These are phyloP conservation scores for Apiosordaria backusii DNA, from an alignment of 495 filamentous ascomycete species.

Conservation along the genomic window DNA sequence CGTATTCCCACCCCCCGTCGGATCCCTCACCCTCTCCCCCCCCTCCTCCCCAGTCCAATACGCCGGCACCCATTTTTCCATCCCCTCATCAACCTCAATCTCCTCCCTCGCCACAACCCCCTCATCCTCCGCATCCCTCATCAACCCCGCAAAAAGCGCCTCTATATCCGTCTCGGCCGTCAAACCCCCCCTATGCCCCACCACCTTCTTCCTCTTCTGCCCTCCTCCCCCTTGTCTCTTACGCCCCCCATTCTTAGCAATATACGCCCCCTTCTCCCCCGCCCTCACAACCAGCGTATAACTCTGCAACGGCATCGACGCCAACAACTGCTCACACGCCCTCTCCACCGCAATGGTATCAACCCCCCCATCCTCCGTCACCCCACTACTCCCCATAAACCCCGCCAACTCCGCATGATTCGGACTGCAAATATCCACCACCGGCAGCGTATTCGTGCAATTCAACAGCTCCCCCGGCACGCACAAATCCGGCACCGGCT, in stretches of 20 bases:
- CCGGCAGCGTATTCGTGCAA: slow-evolving; percentile 64
- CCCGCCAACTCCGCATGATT: slow-evolving; percentile 82
- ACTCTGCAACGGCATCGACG: slow-evolving; percentile 51
- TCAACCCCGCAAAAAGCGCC: slow-evolving; percentile 48
- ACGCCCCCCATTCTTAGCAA: slow-evolving; percentile 51
- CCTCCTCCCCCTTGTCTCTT: slow-evolving; percentile 35
- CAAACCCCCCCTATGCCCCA: slow-evolving; percentile 43
- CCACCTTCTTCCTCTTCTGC: slow-evolving; percentile 36
- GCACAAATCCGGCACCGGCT: slow-evolving; percentile 88
- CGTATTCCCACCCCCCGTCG: slow-evolving; percentile 92
- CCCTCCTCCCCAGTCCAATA: slow-evolving; percentile 54
- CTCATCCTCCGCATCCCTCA: slow-evolving; percentile 47
- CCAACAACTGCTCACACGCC: slow-evolving; percentile 50
- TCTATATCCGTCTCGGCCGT: slow-evolving; percentile 52
- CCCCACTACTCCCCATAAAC: slow-evolving; percentile 58
- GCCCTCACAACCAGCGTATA: slow-evolving; percentile 53
- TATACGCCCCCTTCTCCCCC: slow-evolving; percentile 49
- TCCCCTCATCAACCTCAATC: slow-evolving; percentile 53
- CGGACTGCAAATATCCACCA: slow-evolving; percentile 81
- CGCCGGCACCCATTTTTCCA: slow-evolving; percentile 56
- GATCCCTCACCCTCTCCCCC: slow-evolving; percentile 69
- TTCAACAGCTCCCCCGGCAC: slow-evolving; percentile 68
- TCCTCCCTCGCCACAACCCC: slow-evolving; percentile 55
- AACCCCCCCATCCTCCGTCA: slow-evolving; percentile 29
- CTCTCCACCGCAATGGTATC: slow-evolving; percentile 50